Percentiles rank a stretch among this genome's conserved stretches.
Conservation (phyloP, 495 filamentous ascomycete species). For the Aspergillus baeticus region DNA sequence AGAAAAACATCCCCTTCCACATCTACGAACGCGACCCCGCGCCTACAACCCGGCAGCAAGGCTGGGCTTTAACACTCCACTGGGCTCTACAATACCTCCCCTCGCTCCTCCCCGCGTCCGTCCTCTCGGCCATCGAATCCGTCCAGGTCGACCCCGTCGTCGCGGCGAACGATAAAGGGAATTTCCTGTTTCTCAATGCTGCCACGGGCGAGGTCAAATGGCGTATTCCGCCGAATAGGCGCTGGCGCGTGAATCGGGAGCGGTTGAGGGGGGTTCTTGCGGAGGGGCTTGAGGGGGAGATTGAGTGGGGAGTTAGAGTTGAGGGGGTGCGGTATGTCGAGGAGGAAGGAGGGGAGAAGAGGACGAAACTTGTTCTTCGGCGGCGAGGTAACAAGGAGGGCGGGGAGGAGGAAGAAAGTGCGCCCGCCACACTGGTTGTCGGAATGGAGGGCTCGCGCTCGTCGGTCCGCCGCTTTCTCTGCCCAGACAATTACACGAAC, state of each 20-base stretch:
- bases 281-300: constrained; percentile 24
- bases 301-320: constrained; percentile 24
- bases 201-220: constrained; percentile 26
- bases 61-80: constrained; percentile 62
- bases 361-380: constrained; percentile 18
- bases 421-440: constrained; percentile 30
- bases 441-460: constrained; percentile 52
- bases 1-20: constrained; percentile 40
- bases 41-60: constrained; percentile 41
- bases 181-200: constrained; percentile 32
- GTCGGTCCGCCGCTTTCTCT: constrained; percentile 37
- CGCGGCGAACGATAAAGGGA: constrained; percentile 27
- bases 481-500: constrained; percentile 27
- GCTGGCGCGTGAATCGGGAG: constrained; percentile 32
- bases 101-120: constrained; percentile 45
- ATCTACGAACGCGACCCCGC: constrained; percentile 55
- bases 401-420: not conserved
- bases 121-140: constrained; percentile 43
- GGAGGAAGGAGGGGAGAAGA: not conserved
- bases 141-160: constrained; percentile 47
- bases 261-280: constrained; percentile 23
- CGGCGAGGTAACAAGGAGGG: constrained; percentile 4
- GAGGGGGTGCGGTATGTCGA: not conserved
- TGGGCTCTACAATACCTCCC: constrained; percentile 53
- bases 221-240: constrained; percentile 24